Evolutionary conservation across 768 basidiomycete species (phyloP), one percentile per base, ranked within the genome.

Genomic region (Termitomyces sp.): DNA sequence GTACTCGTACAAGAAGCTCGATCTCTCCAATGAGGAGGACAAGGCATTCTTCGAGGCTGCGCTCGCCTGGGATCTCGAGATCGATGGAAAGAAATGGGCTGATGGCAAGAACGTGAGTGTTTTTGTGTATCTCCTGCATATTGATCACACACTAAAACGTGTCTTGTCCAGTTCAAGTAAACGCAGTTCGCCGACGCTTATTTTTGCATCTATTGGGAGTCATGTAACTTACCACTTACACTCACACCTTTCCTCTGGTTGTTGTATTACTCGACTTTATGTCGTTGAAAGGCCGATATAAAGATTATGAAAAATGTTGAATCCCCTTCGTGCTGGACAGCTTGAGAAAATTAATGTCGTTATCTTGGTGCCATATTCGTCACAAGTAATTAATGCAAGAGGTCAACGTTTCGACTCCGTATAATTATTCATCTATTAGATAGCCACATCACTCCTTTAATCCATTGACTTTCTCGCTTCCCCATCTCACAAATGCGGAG

Each of bases 21-120:
- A 97, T 74, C 74, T 94, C 51, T 77, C 75, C 53, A 89, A 89
- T 62, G 79, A 78, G 32, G 87, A 78, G 18, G 89, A 98, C 69
- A 95, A 95, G 81, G 80, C 81, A 63, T 96, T 91, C 86, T 95
- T 98, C 71, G 93, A 94, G 82, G 90, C 82, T 67, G 92, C 91
- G 28, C 84, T 96, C 67, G 92, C 94, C 52, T 98, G 96, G 96
- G 94, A 96, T 78, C 77, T 96, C 63, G 87, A 90, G 76, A 68
- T 97, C 59, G 88, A 89, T 66, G 96, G 90, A 35, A 94, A 92
- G 85, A 84, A 85, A 73, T 97, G 93, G 92, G 87, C 77, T 54
- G 95, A 96, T 77, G 92, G 92, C 66, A 93, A 93, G 83, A 90
- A 87, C 73, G 90, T 93, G 73, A 80, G 92, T 84, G 16, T 38